Evolutionary conservation across 345 rosid genomes (phyloP), one percentile per base, ranked within the genome.

Genomic region (Aurinia saxatilis): DNA sequence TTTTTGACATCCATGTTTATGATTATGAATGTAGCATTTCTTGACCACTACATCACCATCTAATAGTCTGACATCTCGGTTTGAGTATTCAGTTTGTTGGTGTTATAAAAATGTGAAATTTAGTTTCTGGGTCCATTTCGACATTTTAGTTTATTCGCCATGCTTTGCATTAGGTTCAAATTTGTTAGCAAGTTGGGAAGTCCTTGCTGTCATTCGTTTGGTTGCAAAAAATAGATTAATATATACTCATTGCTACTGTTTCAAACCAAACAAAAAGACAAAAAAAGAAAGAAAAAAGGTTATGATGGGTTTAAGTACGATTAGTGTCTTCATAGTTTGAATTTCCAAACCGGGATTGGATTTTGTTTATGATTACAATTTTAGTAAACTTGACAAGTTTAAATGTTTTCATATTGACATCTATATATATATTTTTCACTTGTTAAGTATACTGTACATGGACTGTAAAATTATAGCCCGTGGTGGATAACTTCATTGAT

Each of bases 191-290:
- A 14, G 6, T 8, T 35, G 14, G 46, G 48, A 66, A 55, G 48
- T 46, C 40, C 3, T n/a, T 7, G 63, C 21, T 56, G 49, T 56
- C 56, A 25, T 47, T 30, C 23, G 12, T 56, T 36, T 66, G 18
- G 37, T 44, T 46, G 31, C 21, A 66, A 46, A 46, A 16, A 10
- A 56, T 23, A 27, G 6, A 64, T 51, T 27, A 27, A 4, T 27
- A 21, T 51, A 10, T 40, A 64, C 61, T 65, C 60, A 65, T 65
- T 52, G 27, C 61, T 42, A 23, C 46, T 16, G 13, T 44, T 64
- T 21, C 36, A 11, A 52, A 52, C 14, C 25, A 18, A 35, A 55
- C 23, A 46, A 35, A 65, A 25, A 34, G 27, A 45, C 42, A 30
- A 44, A 41, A 11, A 15, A 19, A 12, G 8, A 12, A 12, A 12